Base-by-base conservation (phyloP, 2,329 filamentous ascomycete genomes). In the Cercospora canescens region DNA sequence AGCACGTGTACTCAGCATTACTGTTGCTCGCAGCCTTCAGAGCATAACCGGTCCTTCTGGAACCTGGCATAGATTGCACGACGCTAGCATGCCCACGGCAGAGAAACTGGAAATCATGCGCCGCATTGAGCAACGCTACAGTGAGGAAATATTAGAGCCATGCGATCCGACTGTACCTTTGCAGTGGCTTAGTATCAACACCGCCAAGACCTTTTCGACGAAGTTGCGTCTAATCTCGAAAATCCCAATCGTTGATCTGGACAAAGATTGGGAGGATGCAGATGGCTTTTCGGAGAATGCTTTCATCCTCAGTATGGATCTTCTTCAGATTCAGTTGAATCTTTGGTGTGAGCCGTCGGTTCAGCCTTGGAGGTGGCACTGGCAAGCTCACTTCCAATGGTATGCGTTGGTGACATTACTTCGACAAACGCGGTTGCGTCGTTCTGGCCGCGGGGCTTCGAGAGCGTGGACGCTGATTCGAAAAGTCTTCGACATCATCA, bases 291-390 rank as follows among this genome's bases (percentile, higher is more conserved):
- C 70, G 11, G 71, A 72, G 32, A 72, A 72, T 32, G 68, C 68
- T 1, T 74, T 73, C 59, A 57, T 70, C 50, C 66, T 71, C 18
- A 71, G 70, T 52, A 70, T 70, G 66, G 63, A 71, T 35, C 60
- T 74, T 24, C 65, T 73, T 21, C 66, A 72, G 52, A 67, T 72
- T 8, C 71, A 74, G 52, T 62, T 74, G 6, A 72, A 73, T 48
- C 45, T 74, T 26, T 72, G 71, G 69, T 69, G 63, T 11, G 71
- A 73, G 54, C 71, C 72, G 11, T 65, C 67, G 28, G 63, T 74
- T 9, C 71, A 70, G 41, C 71, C 67, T 35, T 74, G 72, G 72
- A 67, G 66, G 28, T 74, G 72, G 72, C 71, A 73, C 39, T 74
- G 71, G 71, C 67, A 70, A 57, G 70, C 69, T 3, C 69, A 71